phyloP scores from a whole-genome alignment of 2,329 filamentous ascomycete species.

The Periconia macrospinosa region DNA sequence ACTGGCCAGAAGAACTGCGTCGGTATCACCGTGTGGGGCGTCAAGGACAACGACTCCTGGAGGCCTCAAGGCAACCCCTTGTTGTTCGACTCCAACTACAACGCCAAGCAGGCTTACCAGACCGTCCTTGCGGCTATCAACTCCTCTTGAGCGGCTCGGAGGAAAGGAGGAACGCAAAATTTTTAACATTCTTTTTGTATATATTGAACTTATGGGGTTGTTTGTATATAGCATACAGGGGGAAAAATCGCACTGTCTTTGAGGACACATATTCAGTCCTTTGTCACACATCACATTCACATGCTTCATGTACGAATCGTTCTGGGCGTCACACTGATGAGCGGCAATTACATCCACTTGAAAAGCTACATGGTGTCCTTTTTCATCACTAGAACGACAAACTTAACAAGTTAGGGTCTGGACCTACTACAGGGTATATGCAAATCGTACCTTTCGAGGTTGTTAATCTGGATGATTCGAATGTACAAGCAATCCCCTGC shows the following conservation, averaged over 20 bases:
- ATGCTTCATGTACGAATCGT: background rate
- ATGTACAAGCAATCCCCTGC: background rate
- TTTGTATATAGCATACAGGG: background rate
- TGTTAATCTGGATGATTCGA: background rate
- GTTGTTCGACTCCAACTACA: constrained; percentile 49
- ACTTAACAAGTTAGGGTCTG: background rate
- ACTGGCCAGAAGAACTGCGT: constrained; percentile 63
- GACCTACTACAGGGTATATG: background rate
- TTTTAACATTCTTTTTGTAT: background rate
- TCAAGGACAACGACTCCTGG: constrained; percentile 52
- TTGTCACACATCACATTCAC: background rate
- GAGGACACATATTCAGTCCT: background rate
- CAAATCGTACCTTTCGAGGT: too few relatives aligned
- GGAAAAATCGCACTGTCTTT: background rate
- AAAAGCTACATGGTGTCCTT: too few relatives aligned
- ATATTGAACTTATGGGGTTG: background rate
- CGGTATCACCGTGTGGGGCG: constrained; percentile 67
- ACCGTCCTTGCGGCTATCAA: constrained; percentile 30
- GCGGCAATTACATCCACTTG: too few relatives aligned
- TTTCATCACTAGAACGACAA: background rate
- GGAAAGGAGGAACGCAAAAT: too few relatives aligned
- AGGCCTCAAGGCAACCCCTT: constrained; percentile 46
- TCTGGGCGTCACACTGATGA: too few relatives aligned
- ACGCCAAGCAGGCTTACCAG: constrained; percentile 47
- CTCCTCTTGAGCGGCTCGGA: background rate